phyloP scores from a whole-genome alignment of 768 basidiomycete species.

The Gloeostereum incarnatum region DNA sequence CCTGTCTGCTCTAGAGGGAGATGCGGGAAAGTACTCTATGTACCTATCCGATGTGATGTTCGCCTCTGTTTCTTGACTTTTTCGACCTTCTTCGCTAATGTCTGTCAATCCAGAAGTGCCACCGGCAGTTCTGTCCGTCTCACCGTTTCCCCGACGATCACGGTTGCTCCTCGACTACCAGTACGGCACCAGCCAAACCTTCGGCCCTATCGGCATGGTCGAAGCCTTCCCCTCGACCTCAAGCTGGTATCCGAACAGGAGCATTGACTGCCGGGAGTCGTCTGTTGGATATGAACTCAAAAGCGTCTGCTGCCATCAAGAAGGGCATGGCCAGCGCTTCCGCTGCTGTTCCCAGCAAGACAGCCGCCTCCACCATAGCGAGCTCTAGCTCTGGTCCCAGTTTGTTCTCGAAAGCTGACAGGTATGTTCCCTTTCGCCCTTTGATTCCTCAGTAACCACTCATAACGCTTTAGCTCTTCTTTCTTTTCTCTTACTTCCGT shows the following conservation, averaged over 20 bases:
- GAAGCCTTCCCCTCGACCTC: no score
- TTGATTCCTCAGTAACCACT: conserved; percentile 37
- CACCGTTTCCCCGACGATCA: conserved; percentile 80
- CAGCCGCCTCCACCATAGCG: conserved; percentile 11
- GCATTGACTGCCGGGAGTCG: conserved; percentile 31
- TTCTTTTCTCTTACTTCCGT: no score
- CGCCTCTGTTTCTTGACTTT: conserved; percentile 18
- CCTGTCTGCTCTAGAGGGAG: conserved; percentile 52
- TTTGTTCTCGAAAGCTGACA: conserved; percentile 44
- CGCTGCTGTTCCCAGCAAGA: conserved; percentile 11
- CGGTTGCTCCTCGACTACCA: no score
- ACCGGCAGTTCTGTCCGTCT: conserved; percentile 60
- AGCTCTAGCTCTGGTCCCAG: conserved; percentile 10
- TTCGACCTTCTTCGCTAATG: conserved; percentile 1
- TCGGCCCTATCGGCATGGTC: conserved; percentile 7
- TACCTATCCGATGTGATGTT: conserved; percentile 69
- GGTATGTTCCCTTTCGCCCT: conserved; percentile 41
- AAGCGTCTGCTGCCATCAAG: conserved; percentile 29
- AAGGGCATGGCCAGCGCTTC: conserved; percentile 20
- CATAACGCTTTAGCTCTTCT: conserved; percentile 52
- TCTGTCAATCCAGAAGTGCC: conserved; percentile 50
- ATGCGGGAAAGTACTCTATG: conserved; percentile 68
- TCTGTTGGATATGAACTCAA: conserved; percentile 23
- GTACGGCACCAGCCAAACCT: conserved; percentile 12
- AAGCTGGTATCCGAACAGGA: conserved; percentile 8